These are phyloP conservation scores for Hibiscus syriacus DNA, from an alignment of 345 rosid species.

Conservation along the genomic window DNA sequence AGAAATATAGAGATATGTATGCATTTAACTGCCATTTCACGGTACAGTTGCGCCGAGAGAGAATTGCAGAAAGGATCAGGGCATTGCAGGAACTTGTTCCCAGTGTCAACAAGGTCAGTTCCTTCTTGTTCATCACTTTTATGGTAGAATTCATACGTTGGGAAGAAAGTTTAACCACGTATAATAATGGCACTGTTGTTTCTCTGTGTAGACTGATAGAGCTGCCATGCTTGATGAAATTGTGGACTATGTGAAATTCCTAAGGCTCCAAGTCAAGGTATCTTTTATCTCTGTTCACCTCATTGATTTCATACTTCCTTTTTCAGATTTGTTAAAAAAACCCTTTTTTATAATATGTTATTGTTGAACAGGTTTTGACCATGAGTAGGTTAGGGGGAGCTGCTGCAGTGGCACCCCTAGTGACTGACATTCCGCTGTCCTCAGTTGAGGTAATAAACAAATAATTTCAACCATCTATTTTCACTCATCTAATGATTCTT, in stretches of 20 bases:
- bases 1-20: background rate
- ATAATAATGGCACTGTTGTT: background rate
- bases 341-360: too few species aligned
- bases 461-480: too few species aligned
- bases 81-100: conserved; percentile 98
- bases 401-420: conserved; percentile 98
- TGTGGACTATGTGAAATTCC: conserved; percentile 97
- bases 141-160: background rate
- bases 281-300: background rate
- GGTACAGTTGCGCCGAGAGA: conserved; percentile 83
- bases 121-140: conserved; percentile 3
- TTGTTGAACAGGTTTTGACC: conserved; percentile 76
- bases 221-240: conserved; percentile 99
- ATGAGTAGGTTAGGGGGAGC: conserved; percentile 98
- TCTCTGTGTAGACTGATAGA: conserved; percentile 88
- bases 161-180: conserved; percentile 1
- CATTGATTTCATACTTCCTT: background rate
- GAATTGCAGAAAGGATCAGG: conserved; percentile 97
- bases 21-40: background rate
- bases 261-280: conserved; percentile 99
- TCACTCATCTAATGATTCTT: too few species aligned
- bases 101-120: conserved; percentile 81
- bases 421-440: conserved; percentile 87
- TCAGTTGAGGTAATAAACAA: conserved; percentile 70
- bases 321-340: too few species aligned